Base-by-base conservation (phyloP, 2,329 filamentous ascomycete genomes). In the Neophaeococcomyces aloes region DNA sequence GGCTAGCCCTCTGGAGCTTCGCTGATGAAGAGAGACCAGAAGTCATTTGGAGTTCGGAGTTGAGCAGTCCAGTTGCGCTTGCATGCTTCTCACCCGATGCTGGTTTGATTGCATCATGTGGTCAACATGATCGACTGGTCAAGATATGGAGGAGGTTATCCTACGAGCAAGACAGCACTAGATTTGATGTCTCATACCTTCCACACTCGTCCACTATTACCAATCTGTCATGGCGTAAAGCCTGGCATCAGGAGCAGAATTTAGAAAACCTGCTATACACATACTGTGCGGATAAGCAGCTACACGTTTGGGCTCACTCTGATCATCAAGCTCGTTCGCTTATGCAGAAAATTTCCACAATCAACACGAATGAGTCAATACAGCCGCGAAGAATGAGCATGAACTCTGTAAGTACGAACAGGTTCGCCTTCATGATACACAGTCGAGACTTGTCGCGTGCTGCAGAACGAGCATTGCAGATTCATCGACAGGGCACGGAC, bases 101-200 rank as follows among this genome's bases (percentile, higher is more conserved):
- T 10, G 80, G 81, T 15, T 79, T 94, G 48, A 86, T 96, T 42
- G 89, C 87, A 14, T 88, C 85, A 1, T 76, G 83, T 10, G 83
- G 86, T 32, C 69, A 72, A 38, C 78, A 85, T 58, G 91, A 96
- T 61, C 75, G 81, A 40, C 67, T 96, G 15, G 79, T 94, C 53
- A 96, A 98, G 65, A 76, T 96, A 55, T 98, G 93, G 91, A 78
- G 87, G 50, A 76, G 89, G 42, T 68, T 94, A 18, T 83, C 83
- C 7, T 95, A 89, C 59, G 86, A 86, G 11, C 75, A 78, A 1
- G 81, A 86, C 46, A 83, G 93, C 53, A 82, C 86, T 30, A 75
- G 83, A 45, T 96, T 96, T 63, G 89, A 96, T 56, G 81, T 94
- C 56, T 80, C 81, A 21, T 96, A 96, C 62, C 76, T 98, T 1